These are phyloP conservation scores for Termitomyces sp. DNA, from an alignment of 768 basidiomycete species.

Conservation along the genomic window DNA sequence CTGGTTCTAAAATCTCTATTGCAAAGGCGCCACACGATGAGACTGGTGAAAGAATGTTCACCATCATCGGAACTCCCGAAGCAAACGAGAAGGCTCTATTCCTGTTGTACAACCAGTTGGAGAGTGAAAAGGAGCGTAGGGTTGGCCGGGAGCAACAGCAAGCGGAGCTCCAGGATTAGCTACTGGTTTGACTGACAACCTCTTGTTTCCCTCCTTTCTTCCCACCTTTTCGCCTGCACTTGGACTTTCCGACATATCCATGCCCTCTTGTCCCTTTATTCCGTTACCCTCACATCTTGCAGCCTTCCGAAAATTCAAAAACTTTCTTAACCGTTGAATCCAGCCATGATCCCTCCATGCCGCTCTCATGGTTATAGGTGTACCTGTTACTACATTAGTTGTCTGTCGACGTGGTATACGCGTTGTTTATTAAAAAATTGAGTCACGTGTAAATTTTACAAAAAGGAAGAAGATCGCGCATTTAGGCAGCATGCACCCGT, in stretches of 20 bases:
- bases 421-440: constrained; percentile 9
- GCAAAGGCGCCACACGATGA: constrained; percentile 99
- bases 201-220: background rate
- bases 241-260: constrained; percentile 13
- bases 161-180: constrained; percentile 51
- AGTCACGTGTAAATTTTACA: constrained; percentile 17
- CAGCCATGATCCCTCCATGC: constrained; percentile 7
- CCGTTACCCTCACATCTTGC: constrained; percentile 15
- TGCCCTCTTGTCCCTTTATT: constrained; percentile 10
- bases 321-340: constrained; percentile 6
- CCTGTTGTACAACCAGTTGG: constrained; percentile 93
- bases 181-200: background rate
- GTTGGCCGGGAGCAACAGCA: constrained; percentile 83
- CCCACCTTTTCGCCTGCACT: background rate
- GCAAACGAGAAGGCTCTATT: constrained; percentile 98
- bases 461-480: background rate
- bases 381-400: constrained; percentile 15
- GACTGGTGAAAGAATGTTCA: constrained; percentile 99
- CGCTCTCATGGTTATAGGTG: constrained; percentile 8
- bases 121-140: constrained; percentile 93
- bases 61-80: constrained; percentile 93
- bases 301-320: constrained; percentile 11
- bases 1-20: constrained; percentile 96
- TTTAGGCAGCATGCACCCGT: background rate
- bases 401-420: constrained; percentile 13